Conservation (phyloP, 768 basidiomycete species). For the Panus rudis region DNA sequence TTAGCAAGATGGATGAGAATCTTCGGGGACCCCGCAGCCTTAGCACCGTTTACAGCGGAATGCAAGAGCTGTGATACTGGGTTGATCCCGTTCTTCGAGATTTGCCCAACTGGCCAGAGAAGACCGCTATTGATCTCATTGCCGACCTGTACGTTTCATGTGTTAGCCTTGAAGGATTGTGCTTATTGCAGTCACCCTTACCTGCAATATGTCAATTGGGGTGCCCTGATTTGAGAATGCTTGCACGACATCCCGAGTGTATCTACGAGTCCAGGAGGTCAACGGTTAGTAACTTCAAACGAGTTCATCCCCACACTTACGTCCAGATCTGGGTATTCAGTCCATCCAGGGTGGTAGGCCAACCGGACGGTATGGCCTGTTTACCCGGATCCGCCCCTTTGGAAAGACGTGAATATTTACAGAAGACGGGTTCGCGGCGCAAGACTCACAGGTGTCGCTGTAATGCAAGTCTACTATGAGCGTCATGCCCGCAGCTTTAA, state of each 20-base stretch:
- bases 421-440: background rate
- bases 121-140: slow-evolving; percentile 64
- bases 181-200: slow-evolving; percentile 11
- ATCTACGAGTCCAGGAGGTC: slow-evolving; percentile 25
- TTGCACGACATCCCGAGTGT: slow-evolving; percentile 46
- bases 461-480: slow-evolving; percentile 54
- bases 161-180: too few relatives aligned
- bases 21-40: slow-evolving; percentile 37
- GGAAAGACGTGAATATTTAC: too few relatives aligned
- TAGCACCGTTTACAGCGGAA: slow-evolving; percentile 50
- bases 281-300: background rate
- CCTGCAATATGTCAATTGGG: slow-evolving; percentile 45
- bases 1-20: slow-evolving; percentile 57
- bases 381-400: slow-evolving; percentile 63
- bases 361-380: slow-evolving; percentile 50
- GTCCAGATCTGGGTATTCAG: slow-evolving; percentile 53
- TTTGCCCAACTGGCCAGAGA: slow-evolving; percentile 53
- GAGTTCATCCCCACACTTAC: slow-evolving; percentile 24
- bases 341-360: slow-evolving; percentile 42
- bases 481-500: slow-evolving; percentile 48
- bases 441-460: slow-evolving; percentile 52
- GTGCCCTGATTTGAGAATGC: slow-evolving; percentile 47
- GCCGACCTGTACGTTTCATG: slow-evolving; percentile 34
- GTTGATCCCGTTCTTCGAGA: slow-evolving; percentile 44
- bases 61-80: slow-evolving; percentile 53